These are phyloP conservation scores for Boletus subparvulus DNA, from an alignment of 768 basidiomycete species.

Conservation along the genomic window DNA sequence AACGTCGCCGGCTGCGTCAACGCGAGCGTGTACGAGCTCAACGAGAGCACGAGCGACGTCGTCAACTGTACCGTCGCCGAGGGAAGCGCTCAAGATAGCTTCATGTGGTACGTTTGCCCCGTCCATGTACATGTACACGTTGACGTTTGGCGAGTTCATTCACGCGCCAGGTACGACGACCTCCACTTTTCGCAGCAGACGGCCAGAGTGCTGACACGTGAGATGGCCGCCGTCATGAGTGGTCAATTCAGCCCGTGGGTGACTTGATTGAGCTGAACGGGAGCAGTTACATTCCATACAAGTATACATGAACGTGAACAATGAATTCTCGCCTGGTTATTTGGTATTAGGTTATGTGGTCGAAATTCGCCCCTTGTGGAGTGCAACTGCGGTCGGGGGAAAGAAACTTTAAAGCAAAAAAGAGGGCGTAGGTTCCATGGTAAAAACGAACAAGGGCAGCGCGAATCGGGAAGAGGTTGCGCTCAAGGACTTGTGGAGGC, in stretches of 20 bases:
- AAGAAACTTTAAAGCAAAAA: too few species aligned
- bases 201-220: slow-evolving; percentile 50
- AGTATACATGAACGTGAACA: too few species aligned
- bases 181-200: slow-evolving; percentile 62
- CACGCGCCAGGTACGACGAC: slow-evolving; percentile 42
- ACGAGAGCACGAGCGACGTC: slow-evolving; percentile 24
- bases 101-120: slow-evolving; percentile 47
- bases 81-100: slow-evolving; percentile 51
- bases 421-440: too few species aligned
- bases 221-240: slow-evolving; percentile 48
- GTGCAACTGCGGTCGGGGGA: too few species aligned
- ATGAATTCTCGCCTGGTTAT: too few species aligned
- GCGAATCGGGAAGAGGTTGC: too few species aligned
- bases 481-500: too few species aligned
- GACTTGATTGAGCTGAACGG: slow-evolving; percentile 47
- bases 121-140: too few species aligned
- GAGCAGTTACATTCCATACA: too few species aligned
- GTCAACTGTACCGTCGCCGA: slow-evolving; percentile 35
- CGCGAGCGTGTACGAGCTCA: slow-evolving; percentile 43
- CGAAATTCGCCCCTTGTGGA: too few species aligned
- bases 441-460: too few species aligned
- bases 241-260: slow-evolving; percentile 46
- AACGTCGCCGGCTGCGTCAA: slow-evolving; percentile 56
- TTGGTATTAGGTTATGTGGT: too few species aligned
- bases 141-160: not conserved